Percentiles rank a stretch among this genome's conserved stretches.
phyloP scores from a whole-genome alignment of 768 basidiomycete genomes.

The Inosperma sp. region DNA sequence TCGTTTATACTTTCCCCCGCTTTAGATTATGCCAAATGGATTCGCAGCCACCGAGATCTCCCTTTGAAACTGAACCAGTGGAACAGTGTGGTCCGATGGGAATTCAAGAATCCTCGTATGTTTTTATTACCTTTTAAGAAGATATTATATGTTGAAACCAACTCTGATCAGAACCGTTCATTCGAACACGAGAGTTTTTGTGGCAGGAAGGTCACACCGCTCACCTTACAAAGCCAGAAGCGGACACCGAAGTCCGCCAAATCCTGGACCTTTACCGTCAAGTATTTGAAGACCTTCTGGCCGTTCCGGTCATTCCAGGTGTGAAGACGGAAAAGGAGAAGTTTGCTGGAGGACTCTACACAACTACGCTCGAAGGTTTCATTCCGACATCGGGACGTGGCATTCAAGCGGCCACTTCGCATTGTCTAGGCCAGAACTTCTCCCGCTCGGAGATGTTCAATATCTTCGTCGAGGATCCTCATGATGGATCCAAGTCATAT shows the following conservation, averaged over 20 bases:
- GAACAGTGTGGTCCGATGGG: conserved; percentile 99
- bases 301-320: conserved; percentile 95
- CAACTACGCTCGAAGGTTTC: conserved; percentile 97
- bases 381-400: conserved; percentile 95
- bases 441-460: conserved; percentile 96
- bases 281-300: conserved; percentile 95
- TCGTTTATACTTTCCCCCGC: not conserved
- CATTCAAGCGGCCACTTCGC: conserved; percentile 96
- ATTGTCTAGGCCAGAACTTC: conserved; percentile 98
- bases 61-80: conserved; percentile 97
- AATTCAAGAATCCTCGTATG: conserved; percentile 97
- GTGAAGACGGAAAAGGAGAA: conserved; percentile 99
- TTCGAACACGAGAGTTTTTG: conserved; percentile 98
- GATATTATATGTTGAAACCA: not conserved
- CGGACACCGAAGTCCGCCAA: conserved; percentile 84
- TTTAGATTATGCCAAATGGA: conserved; percentile 97
- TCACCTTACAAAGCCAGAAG: conserved; percentile 81
- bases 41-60: conserved; percentile 93
- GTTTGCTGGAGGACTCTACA: conserved; percentile 97
- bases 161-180: conserved; percentile 75
- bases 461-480: conserved; percentile 94
- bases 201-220: conserved; percentile 99
- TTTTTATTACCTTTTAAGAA: conserved; percentile 9
- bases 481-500: conserved; percentile 60
- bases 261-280: conserved; percentile 95